phyloP scores from a whole-genome alignment of 495 filamentous ascomycete genomes.

The Xanthoparmelia taractica region DNA sequence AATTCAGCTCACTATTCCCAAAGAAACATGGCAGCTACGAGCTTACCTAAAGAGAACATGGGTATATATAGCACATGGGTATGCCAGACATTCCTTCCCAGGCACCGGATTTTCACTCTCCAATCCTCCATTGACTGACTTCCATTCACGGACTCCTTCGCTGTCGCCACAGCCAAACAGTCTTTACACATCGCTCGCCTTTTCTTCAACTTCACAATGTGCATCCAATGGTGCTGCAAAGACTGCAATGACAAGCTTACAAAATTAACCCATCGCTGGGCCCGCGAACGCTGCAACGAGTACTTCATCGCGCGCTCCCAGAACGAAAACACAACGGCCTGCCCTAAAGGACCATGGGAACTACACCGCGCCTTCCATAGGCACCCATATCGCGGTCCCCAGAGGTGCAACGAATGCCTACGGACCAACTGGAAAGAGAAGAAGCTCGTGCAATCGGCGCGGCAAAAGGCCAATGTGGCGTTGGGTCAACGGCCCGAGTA shows the following conservation, averaged over 20 bases:
- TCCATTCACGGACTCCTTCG: not conserved
- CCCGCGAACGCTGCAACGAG: not conserved
- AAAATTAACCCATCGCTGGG: not conserved
- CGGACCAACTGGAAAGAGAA: not conserved
- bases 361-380: not conserved
- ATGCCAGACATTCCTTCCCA: not conserved
- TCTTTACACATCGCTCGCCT: not conserved
- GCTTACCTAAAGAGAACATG: not conserved
- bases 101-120: not conserved
- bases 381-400: not conserved
- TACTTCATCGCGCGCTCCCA: not conserved
- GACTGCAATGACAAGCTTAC: not conserved
- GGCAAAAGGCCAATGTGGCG: not conserved
- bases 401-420: not conserved
- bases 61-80: not conserved
- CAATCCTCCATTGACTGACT: not conserved
- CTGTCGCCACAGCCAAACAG: not conserved
- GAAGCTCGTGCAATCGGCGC: not conserved
- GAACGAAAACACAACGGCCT: not conserved
- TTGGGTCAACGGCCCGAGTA: not conserved
- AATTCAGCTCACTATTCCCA: not conserved
- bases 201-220: not conserved
- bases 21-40: not conserved
- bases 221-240: conserved; percentile 3
- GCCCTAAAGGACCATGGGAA: not conserved